Evolutionary conservation across 1,139 yeast genomes (phyloP).

Genomic region (Yamadazyma kanchanaburiensis): DNA sequence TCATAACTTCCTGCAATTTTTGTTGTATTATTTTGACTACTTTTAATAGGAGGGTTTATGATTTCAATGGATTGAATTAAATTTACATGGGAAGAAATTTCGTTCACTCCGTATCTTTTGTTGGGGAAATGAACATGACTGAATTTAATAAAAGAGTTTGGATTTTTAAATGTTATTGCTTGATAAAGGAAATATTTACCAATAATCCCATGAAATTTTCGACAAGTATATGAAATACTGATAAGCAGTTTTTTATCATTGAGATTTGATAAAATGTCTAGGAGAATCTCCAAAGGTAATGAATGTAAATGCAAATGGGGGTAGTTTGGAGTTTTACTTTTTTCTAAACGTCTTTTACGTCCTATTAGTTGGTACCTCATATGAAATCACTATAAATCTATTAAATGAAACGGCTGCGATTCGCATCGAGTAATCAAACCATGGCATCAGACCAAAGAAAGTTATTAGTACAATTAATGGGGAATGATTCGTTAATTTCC

Average conservation of each 20-base stretch:
- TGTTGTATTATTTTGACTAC: constrained; percentile 20
- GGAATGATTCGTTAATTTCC: constrained; percentile 51
- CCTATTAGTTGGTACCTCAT: constrained; percentile 39
- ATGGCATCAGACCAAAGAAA: constrained; percentile 62
- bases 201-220: constrained; percentile 32
- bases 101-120: constrained; percentile 18
- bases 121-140: constrained; percentile 24
- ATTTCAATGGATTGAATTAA: constrained; percentile 25
- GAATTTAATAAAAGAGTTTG: constrained; percentile 29
- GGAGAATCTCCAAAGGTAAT: constrained; percentile 42
- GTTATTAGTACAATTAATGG: constrained; percentile 81
- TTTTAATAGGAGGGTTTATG: constrained; percentile 32
- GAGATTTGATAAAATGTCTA: constrained; percentile 28
- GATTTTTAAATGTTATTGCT: constrained; percentile 21
- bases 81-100: constrained; percentile 30
- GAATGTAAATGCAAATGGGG: constrained; percentile 29
- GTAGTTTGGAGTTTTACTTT: constrained; percentile 16
- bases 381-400: constrained; percentile 3
- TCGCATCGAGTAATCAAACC: too few species aligned
- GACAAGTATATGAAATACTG: constrained; percentile 31
- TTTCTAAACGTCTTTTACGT: constrained; percentile 22
- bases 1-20: constrained; percentile 39
- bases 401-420: constrained; percentile 1
- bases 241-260: constrained; percentile 17
- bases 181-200: constrained; percentile 36